phyloP scores from a whole-genome alignment of 2,329 filamentous ascomycete species.

The Triangularia setosa region DNA sequence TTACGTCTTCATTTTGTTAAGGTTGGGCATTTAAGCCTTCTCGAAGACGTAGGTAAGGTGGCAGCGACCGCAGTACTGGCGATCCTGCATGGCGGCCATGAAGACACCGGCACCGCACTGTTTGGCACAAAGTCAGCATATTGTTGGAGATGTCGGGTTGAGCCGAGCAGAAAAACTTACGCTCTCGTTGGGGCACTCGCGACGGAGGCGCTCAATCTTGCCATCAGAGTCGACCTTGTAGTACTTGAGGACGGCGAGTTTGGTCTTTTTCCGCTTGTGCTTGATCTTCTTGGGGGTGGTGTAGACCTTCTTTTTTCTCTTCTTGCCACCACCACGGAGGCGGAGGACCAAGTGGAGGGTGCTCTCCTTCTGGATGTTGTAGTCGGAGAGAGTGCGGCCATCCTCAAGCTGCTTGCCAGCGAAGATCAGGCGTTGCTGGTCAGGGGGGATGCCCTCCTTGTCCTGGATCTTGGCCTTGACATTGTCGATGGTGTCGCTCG shows the following conservation, averaged over 20 bases:
- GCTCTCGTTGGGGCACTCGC: slow-evolving; percentile 91
- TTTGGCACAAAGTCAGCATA: slow-evolving; percentile 31
- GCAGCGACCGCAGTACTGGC: slow-evolving; percentile 88
- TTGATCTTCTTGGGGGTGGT: slow-evolving; percentile 99
- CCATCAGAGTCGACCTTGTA: slow-evolving; percentile 99
- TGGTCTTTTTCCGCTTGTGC: slow-evolving; percentile 99
- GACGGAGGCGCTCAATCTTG: slow-evolving; percentile 98
- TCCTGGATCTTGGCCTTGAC: slow-evolving; percentile 98
- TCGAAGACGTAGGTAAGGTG: slow-evolving; percentile 71
- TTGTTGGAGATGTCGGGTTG: neutral
- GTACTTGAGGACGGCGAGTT: slow-evolving; percentile 99
- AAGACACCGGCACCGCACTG: slow-evolving; percentile 99
- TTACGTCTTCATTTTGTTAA: slow-evolving; percentile 18
- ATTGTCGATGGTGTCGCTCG: slow-evolving; percentile 99
- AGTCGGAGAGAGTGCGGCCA: slow-evolving; percentile 96
- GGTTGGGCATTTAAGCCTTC: slow-evolving; percentile 48
- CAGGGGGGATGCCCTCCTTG: slow-evolving; percentile 99
- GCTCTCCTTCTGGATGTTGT: slow-evolving; percentile 99
- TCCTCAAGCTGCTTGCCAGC: slow-evolving; percentile 99
- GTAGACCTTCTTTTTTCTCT: slow-evolving; percentile 99
- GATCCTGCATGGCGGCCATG: slow-evolving; percentile 99
- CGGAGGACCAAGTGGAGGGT: slow-evolving; percentile 97
- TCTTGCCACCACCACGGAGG: slow-evolving; percentile 98
- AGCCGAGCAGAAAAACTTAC: slow-evolving; percentile 54
- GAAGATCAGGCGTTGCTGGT: slow-evolving; percentile 99